Percentiles rank a stretch among this genome's conserved stretches.
These are phyloP conservation scores for Monilinia laxa DNA, from an alignment of 2,329 filamentous ascomycete species.

Conservation along the genomic window DNA sequence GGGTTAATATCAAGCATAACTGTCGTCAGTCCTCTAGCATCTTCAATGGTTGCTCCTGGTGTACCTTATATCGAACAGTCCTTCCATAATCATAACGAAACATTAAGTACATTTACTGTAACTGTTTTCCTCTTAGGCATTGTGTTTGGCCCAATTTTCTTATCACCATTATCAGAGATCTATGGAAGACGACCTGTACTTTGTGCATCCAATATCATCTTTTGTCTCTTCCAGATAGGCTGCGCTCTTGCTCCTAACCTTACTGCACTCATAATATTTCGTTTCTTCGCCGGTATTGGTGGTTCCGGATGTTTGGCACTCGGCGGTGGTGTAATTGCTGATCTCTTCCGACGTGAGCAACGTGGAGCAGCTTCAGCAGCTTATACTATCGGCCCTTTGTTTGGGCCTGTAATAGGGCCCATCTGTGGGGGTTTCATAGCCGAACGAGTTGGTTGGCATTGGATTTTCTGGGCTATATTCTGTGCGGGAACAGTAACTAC, in stretches of 20 bases:
- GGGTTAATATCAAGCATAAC: constrained; percentile 22
- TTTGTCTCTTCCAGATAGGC: constrained; percentile 61
- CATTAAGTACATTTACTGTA: constrained; percentile 29
- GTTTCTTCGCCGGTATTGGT: constrained; percentile 49
- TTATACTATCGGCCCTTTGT: constrained; percentile 29
- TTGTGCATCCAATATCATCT: constrained; percentile 55
- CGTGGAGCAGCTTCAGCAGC: constrained; percentile 38
- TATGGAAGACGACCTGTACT: constrained; percentile 61
- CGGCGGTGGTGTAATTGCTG: constrained; percentile 46
- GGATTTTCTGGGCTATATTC: constrained; percentile 47
- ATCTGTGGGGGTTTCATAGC: constrained; percentile 33
- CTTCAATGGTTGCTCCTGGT: constrained; percentile 47
- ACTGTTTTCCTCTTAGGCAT: constrained; percentile 60
- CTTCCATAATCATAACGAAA: constrained; percentile 27
- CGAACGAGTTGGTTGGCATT: constrained; percentile 52
- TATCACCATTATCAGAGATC: constrained; percentile 61
- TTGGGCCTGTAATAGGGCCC: constrained; percentile 38
- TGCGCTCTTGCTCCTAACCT: constrained; percentile 59
- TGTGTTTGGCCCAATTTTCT: constrained; percentile 55
- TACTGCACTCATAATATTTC: constrained; percentile 46
- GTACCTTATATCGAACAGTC: constrained; percentile 34
- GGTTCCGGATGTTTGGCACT: constrained; percentile 47
- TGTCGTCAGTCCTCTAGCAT: constrained; percentile 36
- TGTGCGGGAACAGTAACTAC: constrained; percentile 44
- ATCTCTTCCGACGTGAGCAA: constrained; percentile 41